Conservation (phyloP, 164 flowering plant genomes). For the Nelumbo lutea region DNA sequence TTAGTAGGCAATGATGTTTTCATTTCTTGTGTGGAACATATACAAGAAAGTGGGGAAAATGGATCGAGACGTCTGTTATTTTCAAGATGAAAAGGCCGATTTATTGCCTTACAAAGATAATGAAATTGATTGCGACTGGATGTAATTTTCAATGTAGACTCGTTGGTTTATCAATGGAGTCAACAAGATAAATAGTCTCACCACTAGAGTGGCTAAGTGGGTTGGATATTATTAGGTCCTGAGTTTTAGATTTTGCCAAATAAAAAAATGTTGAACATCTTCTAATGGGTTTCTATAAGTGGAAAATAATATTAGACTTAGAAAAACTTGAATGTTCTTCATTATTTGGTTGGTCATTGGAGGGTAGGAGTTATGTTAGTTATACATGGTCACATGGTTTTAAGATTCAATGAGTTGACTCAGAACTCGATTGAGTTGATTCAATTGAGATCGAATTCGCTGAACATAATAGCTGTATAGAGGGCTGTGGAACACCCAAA, state of each 20-base stretch:
- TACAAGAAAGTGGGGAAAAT: background rate
- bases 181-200: conserved; percentile 19
- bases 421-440: too few species aligned
- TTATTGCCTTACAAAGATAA: background rate
- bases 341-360: conserved; percentile 7
- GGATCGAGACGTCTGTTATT: background rate
- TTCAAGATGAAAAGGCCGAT: conserved; percentile 1
- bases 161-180: conserved; percentile 15
- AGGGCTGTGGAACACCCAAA: too few species aligned
- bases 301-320: background rate
- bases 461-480: too few species aligned
- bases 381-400: background rate
- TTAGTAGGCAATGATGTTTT: conserved; percentile 5
- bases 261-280: background rate
- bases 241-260: background rate
- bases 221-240: too few species aligned
- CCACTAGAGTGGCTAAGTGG: conserved; percentile 11
- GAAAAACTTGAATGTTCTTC: conserved; percentile 1
- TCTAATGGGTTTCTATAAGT: conserved; percentile 6
- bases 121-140: conserved; percentile 2
- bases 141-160: conserved; percentile 5
- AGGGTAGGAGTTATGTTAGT: background rate
- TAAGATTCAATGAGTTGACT: too few species aligned
- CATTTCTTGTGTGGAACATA: background rate
- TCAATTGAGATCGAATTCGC: too few species aligned